Base-by-base conservation (phyloP, 2,329 filamentous ascomycete genomes). In the Ustilaginoidea virens region DNA sequence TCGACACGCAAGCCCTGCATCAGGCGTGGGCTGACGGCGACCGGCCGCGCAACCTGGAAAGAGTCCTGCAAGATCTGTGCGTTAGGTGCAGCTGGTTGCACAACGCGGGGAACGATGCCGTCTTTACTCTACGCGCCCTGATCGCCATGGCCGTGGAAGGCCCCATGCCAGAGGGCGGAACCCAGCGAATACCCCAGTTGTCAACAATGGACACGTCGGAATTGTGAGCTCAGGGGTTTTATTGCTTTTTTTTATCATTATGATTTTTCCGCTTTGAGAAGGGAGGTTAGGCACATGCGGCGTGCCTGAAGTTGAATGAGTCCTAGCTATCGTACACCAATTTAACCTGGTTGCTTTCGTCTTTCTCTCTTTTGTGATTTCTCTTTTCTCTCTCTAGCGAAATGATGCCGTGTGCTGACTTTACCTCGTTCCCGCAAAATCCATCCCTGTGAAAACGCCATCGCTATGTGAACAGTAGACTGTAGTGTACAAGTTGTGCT, bases 81-180 rank as follows among this genome's bases (percentile, higher is more conserved):
- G 67, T 92, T 7, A 42, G 54, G 0, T 68, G 61, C 23, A 68
- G 60, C 50, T 62, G 79, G 40, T 59, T 87, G n/a, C 85, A 93
- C 51, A 92, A 92, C 44, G 85, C 76, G 0, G 74, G 85, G 2
- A 93, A 93, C 39, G 85, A 93, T 46, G 83, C 85, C 0, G 66
- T 74, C 2, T 90, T 79, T 47, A 87, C 82, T 0, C 53, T 92
- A 36, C 73, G 76, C 36, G 77, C 73, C 6, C 68, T 90, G 61
- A 49, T 93, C 5, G 69, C 45, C 1, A 35, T 56, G 12, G 50
- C 47, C 2, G 21, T 52, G 13, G 42, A 45, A 31, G 33, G 41
- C 3, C 11, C 27, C 2, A 20, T 11, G 19, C 29, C 30, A 2
- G 10, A 16, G 14, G 21, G 20, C 5, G 18, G 28, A 17, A 23